Evolutionary conservation across 148 eudicot genomes (phyloP).

Genomic region (Oxyria digyna): DNA sequence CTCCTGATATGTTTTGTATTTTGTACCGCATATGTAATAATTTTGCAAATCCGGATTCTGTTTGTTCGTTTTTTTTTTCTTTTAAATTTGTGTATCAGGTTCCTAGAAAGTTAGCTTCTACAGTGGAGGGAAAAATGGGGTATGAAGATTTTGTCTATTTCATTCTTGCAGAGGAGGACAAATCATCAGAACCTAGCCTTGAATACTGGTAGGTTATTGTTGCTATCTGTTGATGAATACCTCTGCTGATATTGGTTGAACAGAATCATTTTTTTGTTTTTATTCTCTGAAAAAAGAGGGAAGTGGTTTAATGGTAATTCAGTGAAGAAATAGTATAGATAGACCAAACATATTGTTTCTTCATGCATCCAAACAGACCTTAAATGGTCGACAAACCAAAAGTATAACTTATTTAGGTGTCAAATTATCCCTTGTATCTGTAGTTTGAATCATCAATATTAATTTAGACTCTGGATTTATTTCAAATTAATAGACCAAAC

Average conservation of each 20-base stretch:
- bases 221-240: background rate
- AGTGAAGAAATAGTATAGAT: background rate
- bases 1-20: background rate
- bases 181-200: slow-evolving; percentile 91
- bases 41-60: background rate
- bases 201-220: slow-evolving; percentile 66
- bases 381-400: background rate
- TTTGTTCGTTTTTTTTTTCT: background rate
- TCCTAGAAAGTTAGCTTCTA: slow-evolving; percentile 83
- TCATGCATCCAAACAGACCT: background rate
- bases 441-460: background rate
- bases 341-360: too few species aligned
- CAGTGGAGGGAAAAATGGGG: slow-evolving; percentile 94
- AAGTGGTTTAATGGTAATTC: background rate
- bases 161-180: slow-evolving; percentile 93
- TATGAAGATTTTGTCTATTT: slow-evolving; percentile 97
- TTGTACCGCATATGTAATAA: background rate
- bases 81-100: slow-evolving; percentile 26
- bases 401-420: background rate
- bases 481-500: background rate
- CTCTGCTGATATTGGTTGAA: background rate
- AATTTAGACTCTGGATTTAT: background rate
- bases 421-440: background rate
- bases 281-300: background rate
- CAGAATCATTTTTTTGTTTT: background rate